Base-by-base conservation (phyloP, 116 monocot genomes). In the Dioscorea cayenensis region DNA sequence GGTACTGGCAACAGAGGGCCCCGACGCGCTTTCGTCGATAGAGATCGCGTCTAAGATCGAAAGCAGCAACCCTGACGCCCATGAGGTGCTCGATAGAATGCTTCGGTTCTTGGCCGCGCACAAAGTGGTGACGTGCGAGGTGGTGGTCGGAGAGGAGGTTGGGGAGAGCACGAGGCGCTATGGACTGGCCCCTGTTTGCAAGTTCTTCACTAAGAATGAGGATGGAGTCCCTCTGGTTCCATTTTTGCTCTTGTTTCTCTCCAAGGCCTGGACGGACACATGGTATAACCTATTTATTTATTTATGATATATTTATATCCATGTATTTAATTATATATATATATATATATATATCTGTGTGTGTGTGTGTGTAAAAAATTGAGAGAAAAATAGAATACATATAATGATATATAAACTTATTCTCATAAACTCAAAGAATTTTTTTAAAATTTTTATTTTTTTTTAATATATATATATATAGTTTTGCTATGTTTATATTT, bases 151-250 rank as follows among this genome's bases (percentile, higher is more conserved):
- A 7, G 52, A 43, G 32, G 32, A 32, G 43, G 43, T 3, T 12
- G 43, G 43, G 11, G 1, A 43, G 43, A 43, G 7, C 43, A 7
- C 4, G 60, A 37, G 78, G 65, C 58, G 23, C 35, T 87, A 83
- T 51, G 76, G 76, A 3, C 49, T 83, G 1, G 77, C 79, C 23
- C 80, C 83, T 7, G 77, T 77, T 10, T 71, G 71, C 75, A 76
- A 77, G 77, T 77, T 32, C 73, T 60, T 82, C 59, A 79, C 78
- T 17, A 73, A 43, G 70, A 79, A 86, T 32, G 82, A 82, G 71
- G 85, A 86, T 25, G 85, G 83, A 18, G 72, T 75, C 20, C 75
- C 77, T 36, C 23, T 75, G 71, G 83, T 75, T 3, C 20, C 75
- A 2, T 27, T 80, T 1, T 23, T 63, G 12, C 68, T 79, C 14